These are phyloP conservation scores for Rosa hybrid DNA, from an alignment of 331 rosid species.

Conservation along the genomic window DNA sequence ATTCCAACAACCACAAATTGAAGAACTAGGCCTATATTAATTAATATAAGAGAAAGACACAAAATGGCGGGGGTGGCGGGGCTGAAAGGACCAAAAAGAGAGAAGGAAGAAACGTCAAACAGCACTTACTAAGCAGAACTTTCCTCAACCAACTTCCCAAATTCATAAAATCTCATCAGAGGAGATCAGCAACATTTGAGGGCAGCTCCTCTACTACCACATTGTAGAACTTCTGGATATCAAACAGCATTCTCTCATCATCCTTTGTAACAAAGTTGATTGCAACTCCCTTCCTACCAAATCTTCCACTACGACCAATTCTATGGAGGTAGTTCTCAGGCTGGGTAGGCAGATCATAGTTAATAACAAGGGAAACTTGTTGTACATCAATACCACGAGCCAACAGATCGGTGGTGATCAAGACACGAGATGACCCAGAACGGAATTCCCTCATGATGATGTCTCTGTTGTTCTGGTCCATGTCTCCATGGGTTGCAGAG, in stretches of 20 bases:
- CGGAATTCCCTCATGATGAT: conserved; percentile 87
- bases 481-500: conserved; percentile 88
- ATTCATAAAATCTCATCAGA: conserved; percentile 49
- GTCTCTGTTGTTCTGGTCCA: conserved; percentile 88
- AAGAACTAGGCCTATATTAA: conserved; percentile 1
- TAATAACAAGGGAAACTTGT: conserved; percentile 81
- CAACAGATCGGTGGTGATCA: conserved; percentile 76
- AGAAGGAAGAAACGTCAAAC: conserved; percentile 27
- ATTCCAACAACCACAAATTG: conserved; percentile 12
- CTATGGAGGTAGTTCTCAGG: conserved; percentile 90
- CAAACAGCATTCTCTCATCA: conserved; percentile 67
- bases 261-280: conserved; percentile 68
- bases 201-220: conserved; percentile 80
- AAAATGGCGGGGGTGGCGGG: background rate
- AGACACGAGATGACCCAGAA: conserved; percentile 85
- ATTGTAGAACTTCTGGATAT: conserved; percentile 80
- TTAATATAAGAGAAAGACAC: conserved; percentile 7
- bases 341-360: conserved; percentile 82
- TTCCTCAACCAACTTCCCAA: conserved; percentile 21
- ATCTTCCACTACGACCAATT: conserved; percentile 88
- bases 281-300: conserved; percentile 87
- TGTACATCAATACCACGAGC: conserved; percentile 91
- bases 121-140: conserved; percentile 35
- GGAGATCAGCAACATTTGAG: conserved; percentile 76
- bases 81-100: background rate